phyloP scores from a whole-genome alignment of 2,329 filamentous ascomycete species.

The Didymella pomorum region DNA sequence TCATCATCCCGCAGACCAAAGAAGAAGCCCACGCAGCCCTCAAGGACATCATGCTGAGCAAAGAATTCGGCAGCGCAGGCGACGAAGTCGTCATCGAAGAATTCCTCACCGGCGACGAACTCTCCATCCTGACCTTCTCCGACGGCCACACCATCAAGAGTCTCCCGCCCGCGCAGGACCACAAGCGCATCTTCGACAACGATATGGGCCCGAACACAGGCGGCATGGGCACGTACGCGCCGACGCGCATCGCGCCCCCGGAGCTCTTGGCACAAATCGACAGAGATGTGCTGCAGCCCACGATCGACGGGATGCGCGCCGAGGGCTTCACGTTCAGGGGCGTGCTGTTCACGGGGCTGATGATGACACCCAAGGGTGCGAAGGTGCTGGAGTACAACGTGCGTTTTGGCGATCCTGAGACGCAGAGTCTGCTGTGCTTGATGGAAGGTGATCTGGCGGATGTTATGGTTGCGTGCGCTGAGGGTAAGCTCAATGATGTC shows the following conservation, averaged over 20 bases:
- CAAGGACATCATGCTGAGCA: constrained; percentile 88
- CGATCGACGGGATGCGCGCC: constrained; percentile 83
- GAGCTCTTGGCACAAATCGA: constrained; percentile 82
- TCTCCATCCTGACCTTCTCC: constrained; percentile 89
- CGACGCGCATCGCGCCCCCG: constrained; percentile 61
- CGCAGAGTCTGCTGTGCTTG: constrained; percentile 83
- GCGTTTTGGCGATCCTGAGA: constrained; percentile 90
- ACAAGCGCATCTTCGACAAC: constrained; percentile 92
- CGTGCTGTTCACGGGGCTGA: constrained; percentile 87
- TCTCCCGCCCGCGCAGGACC: constrained; percentile 91
- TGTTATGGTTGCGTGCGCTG: constrained; percentile 85
- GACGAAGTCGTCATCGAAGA: constrained; percentile 96
- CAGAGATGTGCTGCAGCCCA: constrained; percentile 84
- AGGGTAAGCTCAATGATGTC: constrained; percentile 75
- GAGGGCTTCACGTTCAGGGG: constrained; percentile 69
- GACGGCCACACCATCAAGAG: constrained; percentile 86
- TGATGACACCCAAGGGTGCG: constrained; percentile 84
- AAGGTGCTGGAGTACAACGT: constrained; percentile 94
- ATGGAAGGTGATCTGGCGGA: constrained; percentile 87
- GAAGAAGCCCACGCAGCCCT: constrained; percentile 83
- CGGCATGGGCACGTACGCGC: constrained; percentile 97
- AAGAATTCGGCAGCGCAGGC: constrained; percentile 85
- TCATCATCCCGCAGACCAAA: constrained; percentile 84
- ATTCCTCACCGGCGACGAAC: constrained; percentile 87
- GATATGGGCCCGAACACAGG: constrained; percentile 93